Evolutionary conservation across 2,329 filamentous ascomycete species (phyloP).

Genomic region (Penicillium capsulatum): DNA sequence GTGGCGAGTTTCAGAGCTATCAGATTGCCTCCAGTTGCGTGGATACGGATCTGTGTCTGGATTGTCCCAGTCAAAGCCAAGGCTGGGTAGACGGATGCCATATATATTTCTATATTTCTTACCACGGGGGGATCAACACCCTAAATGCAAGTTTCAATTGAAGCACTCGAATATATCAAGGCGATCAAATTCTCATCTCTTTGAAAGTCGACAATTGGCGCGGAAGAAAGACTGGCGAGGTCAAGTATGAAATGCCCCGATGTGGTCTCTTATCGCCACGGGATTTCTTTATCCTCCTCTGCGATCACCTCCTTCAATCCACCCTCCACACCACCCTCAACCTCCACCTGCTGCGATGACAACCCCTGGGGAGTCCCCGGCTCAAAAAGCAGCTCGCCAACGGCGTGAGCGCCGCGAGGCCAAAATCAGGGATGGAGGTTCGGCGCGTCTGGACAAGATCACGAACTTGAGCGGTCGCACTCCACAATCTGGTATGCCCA

Average conservation of each 20-base stretch:
- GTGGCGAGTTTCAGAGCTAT: background rate
- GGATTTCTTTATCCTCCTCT: constrained; percentile 4
- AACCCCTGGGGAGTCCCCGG: constrained; percentile 43
- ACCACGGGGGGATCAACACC: too few relatives aligned
- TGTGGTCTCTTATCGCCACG: constrained; percentile 22
- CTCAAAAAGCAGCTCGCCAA: constrained; percentile 53
- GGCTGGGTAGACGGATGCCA: too few relatives aligned
- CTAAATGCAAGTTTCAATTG: too few relatives aligned
- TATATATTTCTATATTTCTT: too few relatives aligned
- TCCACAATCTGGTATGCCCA: constrained; percentile 36
- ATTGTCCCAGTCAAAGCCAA: too few relatives aligned
- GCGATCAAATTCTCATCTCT: too few relatives aligned
- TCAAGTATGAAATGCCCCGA: too few relatives aligned
- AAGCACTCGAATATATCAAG: too few relatives aligned
- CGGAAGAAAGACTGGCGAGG: too few relatives aligned
- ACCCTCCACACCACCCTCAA: background rate
- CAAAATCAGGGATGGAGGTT: constrained; percentile 57
- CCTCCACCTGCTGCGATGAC: constrained; percentile 33
- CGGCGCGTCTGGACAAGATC: constrained; percentile 59
- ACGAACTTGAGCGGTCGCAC: constrained; percentile 55
- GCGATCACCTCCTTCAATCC: constrained; percentile 1
- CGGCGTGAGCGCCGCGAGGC: constrained; percentile 61
- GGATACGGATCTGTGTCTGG: background rate
- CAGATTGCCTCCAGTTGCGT: background rate
- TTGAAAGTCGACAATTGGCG: too few relatives aligned